Evolutionary conservation across 768 basidiomycete genomes (phyloP).

Genomic region (Exidia glandulosa): DNA sequence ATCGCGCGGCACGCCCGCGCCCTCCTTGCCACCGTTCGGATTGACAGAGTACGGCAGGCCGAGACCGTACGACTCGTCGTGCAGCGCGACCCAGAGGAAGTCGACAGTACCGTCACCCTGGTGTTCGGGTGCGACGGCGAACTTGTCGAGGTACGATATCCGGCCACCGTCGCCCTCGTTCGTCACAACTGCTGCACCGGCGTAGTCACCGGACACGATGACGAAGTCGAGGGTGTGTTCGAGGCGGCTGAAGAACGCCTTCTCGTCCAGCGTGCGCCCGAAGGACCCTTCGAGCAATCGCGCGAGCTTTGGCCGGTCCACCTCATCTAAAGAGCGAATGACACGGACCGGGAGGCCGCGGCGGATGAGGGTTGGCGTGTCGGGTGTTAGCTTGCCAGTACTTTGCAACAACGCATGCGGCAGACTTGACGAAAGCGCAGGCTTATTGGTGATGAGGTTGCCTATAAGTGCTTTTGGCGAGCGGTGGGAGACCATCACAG

Average conservation of each 20-base stretch:
- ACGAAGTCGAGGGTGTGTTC: slow-evolving; percentile 78
- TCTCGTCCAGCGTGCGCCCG: slow-evolving; percentile 53
- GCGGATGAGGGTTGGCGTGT: slow-evolving; percentile 88
- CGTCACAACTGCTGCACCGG: slow-evolving; percentile 90
- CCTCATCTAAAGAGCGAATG: slow-evolving; percentile 49
- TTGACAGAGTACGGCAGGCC: slow-evolving; percentile 91
- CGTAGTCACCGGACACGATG: slow-evolving; percentile 90
- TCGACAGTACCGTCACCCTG: slow-evolving; percentile 99
- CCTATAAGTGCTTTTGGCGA: slow-evolving; percentile 91
- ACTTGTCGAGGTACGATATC: slow-evolving; percentile 94
- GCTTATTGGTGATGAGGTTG: slow-evolving; percentile 97
- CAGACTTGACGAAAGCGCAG: slow-evolving; percentile 87
- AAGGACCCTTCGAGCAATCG: slow-evolving; percentile 84
- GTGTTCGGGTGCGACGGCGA: slow-evolving; percentile 86
- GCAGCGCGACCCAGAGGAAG: slow-evolving; percentile 96
- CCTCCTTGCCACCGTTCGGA: slow-evolving; percentile 86
- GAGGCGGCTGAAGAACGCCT: slow-evolving; percentile 70
- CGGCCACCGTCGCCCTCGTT: slow-evolving; percentile 30
- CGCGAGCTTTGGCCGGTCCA: slow-evolving; percentile 69
- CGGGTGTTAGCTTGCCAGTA: slow-evolving; percentile 71
- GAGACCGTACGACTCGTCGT: slow-evolving; percentile 96
- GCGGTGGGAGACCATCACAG: slow-evolving; percentile 94
- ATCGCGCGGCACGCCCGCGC: slow-evolving; percentile 82
- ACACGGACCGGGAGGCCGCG: slow-evolving; percentile 82
- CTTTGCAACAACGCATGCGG: slow-evolving; percentile 88